These are phyloP conservation scores for Phoma sp. DNA, from an alignment of 2,329 filamentous ascomycete genomes.

Conservation along the genomic window DNA sequence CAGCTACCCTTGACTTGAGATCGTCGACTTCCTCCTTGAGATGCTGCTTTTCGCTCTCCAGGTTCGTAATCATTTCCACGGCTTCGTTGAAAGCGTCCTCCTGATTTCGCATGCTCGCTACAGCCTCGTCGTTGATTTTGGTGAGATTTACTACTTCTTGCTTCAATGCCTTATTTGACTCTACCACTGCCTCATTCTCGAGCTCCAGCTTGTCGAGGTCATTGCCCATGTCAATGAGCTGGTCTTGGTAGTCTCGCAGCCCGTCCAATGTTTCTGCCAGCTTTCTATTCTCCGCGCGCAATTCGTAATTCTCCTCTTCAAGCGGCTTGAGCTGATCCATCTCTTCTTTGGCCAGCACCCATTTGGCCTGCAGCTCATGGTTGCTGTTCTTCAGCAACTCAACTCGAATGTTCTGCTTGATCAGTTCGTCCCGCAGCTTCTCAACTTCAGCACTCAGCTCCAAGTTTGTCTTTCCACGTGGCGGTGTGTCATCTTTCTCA, in stretches of 20 bases:
- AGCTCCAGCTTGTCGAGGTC: constrained; percentile 26
- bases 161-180: constrained; percentile 32
- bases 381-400: constrained; percentile 42
- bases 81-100: constrained; percentile 44
- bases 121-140: constrained; percentile 37
- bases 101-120: constrained; percentile 33
- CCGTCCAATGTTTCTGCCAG: constrained; percentile 31
- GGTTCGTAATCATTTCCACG: constrained; percentile 39
- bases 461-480: constrained; percentile 36
- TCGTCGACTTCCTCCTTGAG: constrained; percentile 34
- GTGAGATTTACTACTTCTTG: constrained; percentile 33
- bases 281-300: constrained; percentile 34
- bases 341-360: constrained; percentile 34
- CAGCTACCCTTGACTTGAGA: constrained; percentile 29
- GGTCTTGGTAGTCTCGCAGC: constrained; percentile 27
- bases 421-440: constrained; percentile 34
- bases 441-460: constrained; percentile 41
- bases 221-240: constrained; percentile 20
- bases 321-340: constrained; percentile 38
- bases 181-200: constrained; percentile 23
- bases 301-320: constrained; percentile 36
- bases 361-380: constrained; percentile 35
- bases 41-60: constrained; percentile 37
- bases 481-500: constrained; percentile 25
- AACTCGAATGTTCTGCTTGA: constrained; percentile 42